These are phyloP conservation scores for Irpex rosettiformis DNA, from an alignment of 1,284 basidiomycete species.

Conservation along the genomic window DNA sequence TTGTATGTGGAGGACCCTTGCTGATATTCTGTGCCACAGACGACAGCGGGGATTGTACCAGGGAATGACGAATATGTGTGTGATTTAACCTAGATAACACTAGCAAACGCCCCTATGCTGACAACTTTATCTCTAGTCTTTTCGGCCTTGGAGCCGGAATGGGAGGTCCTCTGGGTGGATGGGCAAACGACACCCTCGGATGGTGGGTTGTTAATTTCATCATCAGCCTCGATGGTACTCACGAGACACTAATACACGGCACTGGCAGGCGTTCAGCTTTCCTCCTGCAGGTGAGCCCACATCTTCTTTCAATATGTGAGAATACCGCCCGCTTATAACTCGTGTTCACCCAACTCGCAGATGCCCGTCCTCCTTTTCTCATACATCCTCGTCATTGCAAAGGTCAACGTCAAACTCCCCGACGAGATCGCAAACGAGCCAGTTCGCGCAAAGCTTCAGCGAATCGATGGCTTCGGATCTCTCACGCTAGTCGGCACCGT, in stretches of 20 bases:
- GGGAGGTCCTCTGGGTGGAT: slow-evolving; percentile 89
- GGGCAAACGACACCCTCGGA: slow-evolving; percentile 79
- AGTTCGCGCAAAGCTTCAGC: slow-evolving; percentile 60
- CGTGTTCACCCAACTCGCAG: slow-evolving; percentile 35
- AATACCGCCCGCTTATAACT: slow-evolving; percentile 14
- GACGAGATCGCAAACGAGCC: slow-evolving; percentile 57
- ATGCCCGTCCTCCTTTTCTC: slow-evolving; percentile 73
- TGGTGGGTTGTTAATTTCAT: slow-evolving; percentile 51
- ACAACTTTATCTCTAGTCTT: slow-evolving; percentile 40
- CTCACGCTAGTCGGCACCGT: slow-evolving; percentile 74
- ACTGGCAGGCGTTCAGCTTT: slow-evolving; percentile 66
- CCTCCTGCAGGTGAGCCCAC: slow-evolving; percentile 54
- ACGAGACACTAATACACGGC: slow-evolving; percentile 12
- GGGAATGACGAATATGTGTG: slow-evolving; percentile 83
- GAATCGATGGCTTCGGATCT: slow-evolving; percentile 83
- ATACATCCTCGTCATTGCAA: slow-evolving; percentile 62
- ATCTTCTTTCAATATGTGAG: slow-evolving; percentile 13
- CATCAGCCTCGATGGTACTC: neutral
- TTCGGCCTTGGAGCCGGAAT: slow-evolving; percentile 77
- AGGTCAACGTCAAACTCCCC: slow-evolving; percentile 70
- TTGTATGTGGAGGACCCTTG: slow-evolving; percentile 1
- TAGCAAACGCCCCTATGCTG: slow-evolving; percentile 11
- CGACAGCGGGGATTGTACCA: slow-evolving; percentile 73
- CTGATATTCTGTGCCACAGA: slow-evolving; percentile 28
- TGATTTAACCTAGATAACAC: slow-evolving; percentile 16